Conservation (phyloP, 176 grass and related monocot genomes). For the Hsuehochloa calcarea region DNA sequence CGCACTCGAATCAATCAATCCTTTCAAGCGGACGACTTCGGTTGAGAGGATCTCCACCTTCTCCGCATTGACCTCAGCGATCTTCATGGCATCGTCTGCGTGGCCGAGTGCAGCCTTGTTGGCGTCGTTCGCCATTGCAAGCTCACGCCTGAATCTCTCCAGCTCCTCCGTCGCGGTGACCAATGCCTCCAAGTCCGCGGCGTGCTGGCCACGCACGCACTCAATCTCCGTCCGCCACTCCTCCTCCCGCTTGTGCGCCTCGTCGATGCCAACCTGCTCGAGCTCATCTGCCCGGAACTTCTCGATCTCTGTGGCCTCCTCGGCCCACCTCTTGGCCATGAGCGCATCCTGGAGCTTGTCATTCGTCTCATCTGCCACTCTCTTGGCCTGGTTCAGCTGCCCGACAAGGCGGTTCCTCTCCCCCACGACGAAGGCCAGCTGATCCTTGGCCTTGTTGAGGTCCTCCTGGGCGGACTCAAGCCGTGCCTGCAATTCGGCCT, state of each 20-base stretch:
- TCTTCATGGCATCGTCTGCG: constrained; percentile 80
- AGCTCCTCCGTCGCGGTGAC: constrained; percentile 59
- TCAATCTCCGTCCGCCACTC: constrained; percentile 68
- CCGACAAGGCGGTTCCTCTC: constrained; percentile 64
- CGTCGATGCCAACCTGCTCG: constrained; percentile 65
- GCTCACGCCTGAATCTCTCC: constrained; percentile 53
- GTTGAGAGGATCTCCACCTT: constrained; percentile 66
- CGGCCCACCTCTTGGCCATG: constrained; percentile 64
- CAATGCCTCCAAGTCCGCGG: constrained; percentile 46
- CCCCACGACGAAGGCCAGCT: constrained; percentile 49
- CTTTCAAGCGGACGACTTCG: constrained; percentile 62
- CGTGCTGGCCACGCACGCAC: constrained; percentile 54
- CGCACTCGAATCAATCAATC: constrained; percentile 55
- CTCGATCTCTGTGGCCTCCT: constrained; percentile 76
- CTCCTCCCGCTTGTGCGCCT: constrained; percentile 59
- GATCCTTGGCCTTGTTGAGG: constrained; percentile 77
- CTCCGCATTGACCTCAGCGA: constrained; percentile 56
- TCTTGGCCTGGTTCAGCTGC: constrained; percentile 68
- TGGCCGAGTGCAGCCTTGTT: constrained; percentile 60
- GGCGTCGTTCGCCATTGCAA: constrained; percentile 50
- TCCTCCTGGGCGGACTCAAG: constrained; percentile 66
- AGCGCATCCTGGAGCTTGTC: constrained; percentile 84
- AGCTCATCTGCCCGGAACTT: constrained; percentile 85
- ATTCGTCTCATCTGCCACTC: constrained; percentile 46
- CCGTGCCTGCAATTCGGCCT: constrained; percentile 62